phyloP scores from a whole-genome alignment of 345 rosid species.

The Eucalyptus urophylla region DNA sequence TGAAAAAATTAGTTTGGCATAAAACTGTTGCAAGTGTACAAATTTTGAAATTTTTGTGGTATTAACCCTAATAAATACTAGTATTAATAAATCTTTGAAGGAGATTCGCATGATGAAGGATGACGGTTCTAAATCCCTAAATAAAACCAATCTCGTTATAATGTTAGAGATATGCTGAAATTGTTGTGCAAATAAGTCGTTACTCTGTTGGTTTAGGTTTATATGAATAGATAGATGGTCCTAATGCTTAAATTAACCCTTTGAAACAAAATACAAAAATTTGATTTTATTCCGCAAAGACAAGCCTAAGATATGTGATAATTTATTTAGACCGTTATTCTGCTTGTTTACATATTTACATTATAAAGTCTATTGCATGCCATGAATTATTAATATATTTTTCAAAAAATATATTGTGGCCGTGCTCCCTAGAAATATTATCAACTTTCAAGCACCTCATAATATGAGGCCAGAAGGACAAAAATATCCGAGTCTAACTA shows the following conservation, averaged over 20 bases:
- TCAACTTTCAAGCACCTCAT: too few species aligned
- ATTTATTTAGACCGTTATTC: not conserved
- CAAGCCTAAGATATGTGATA: not conserved
- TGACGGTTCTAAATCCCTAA: not conserved
- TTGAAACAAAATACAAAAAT: not conserved
- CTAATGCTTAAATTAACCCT: not conserved
- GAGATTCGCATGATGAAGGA: not conserved
- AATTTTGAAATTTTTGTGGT: too few species aligned
- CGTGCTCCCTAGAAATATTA: too few species aligned
- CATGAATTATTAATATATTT: too few species aligned
- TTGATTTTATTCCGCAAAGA: not conserved
- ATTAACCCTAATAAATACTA: too few species aligned
- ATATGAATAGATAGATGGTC: not conserved
- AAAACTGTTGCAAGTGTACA: too few species aligned
- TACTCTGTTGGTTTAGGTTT: not conserved
- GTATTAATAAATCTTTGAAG: too few species aligned
- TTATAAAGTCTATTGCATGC: not conserved
- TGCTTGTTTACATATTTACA: not conserved
- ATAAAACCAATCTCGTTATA: not conserved
- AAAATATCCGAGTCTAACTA: too few species aligned
- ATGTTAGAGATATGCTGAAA: not conserved
- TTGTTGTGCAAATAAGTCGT: not conserved
- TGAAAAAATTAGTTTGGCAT: accelerated
- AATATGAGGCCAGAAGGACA: too few species aligned
- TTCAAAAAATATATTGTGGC: too few species aligned